Evolutionary conservation across 768 basidiomycete genomes (phyloP).

Genomic region (Pleurotus tuber-regium): DNA sequence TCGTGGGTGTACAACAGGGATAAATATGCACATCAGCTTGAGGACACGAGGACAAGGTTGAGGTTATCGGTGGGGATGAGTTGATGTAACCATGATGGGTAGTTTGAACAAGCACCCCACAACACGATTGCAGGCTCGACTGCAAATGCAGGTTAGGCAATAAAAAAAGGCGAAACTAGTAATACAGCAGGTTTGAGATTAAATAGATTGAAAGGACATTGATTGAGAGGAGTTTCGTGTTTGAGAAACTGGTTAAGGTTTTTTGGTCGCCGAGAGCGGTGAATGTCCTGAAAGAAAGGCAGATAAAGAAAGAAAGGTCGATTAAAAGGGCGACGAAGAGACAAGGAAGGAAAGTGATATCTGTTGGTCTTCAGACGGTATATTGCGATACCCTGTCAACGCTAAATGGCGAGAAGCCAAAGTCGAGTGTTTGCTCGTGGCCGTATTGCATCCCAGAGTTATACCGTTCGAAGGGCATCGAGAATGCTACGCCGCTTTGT

Average conservation of each 20-base stretch:
- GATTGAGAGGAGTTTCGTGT: conserved; percentile 1
- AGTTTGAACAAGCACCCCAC: not conserved
- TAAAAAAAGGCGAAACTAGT: conserved; percentile 2
- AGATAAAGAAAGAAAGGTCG: not conserved
- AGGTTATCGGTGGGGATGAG: not conserved
- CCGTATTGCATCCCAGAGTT: not conserved
- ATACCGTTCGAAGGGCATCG: conserved; percentile 7
- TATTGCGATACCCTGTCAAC: conserved; percentile 10
- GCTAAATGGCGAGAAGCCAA: not conserved
- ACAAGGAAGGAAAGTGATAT: conserved; percentile 5
- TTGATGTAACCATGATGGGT: not conserved
- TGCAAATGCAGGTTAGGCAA: conserved; percentile 5
- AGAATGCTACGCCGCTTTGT: not conserved
- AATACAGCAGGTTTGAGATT: conserved; percentile 5
- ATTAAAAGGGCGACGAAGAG: not conserved
- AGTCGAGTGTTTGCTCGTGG: conserved; percentile 2
- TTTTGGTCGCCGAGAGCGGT: not conserved
- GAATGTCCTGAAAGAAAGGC: not conserved
- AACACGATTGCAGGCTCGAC: not conserved
- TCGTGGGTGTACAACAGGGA: not conserved
- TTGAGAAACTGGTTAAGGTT: not conserved
- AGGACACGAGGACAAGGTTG: not conserved
- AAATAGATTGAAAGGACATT: not conserved
- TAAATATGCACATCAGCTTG: conserved; percentile 5
- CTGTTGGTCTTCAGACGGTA: conserved; percentile 2